A percentile compares a stretch with the other conserved stretches of the same genome.
These are phyloP conservation scores for Pezicula radicicola DNA, from an alignment of 2,329 filamentous ascomycete species.

Conservation along the genomic window DNA sequence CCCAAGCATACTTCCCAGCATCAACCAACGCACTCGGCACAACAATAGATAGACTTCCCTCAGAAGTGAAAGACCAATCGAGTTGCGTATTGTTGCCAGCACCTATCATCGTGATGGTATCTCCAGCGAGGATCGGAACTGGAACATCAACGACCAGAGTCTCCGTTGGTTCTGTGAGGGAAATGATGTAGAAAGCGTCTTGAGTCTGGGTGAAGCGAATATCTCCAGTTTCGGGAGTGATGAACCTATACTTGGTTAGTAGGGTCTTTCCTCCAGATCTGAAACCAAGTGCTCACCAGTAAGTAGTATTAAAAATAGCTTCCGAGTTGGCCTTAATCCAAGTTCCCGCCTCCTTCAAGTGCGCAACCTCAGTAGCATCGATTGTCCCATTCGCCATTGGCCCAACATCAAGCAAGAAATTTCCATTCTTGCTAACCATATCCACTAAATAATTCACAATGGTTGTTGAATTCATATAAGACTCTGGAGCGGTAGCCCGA, in stretches of 20 bases:
- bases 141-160: conserved; percentile 38
- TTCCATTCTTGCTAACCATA: conserved; percentile 53
- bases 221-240: conserved; percentile 39
- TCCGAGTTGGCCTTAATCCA: conserved; percentile 54
- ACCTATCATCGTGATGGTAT: conserved; percentile 42
- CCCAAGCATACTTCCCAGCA: conserved; percentile 15
- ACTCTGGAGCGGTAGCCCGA: conserved; percentile 43
- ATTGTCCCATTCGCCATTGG: conserved; percentile 54
- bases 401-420: conserved; percentile 54
- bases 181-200: conserved; percentile 50
- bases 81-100: conserved; percentile 28
- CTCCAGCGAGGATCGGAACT: conserved; percentile 43
- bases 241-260: conserved; percentile 27
- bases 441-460: conserved; percentile 48
- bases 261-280: background rate
- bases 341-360: conserved; percentile 45
- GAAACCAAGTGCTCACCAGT: conserved; percentile 30
- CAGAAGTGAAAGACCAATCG: conserved; percentile 15
- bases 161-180: conserved; percentile 38
- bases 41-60: conserved; percentile 21
- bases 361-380: conserved; percentile 41
- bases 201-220: conserved; percentile 49
- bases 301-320: conserved; percentile 55
- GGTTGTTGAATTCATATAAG: conserved; percentile 49
- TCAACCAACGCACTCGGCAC: conserved; percentile 10